These are phyloP conservation scores for Tetracladium maxilliforme DNA, from an alignment of 2,329 filamentous ascomycete species.

Conservation along the genomic window DNA sequence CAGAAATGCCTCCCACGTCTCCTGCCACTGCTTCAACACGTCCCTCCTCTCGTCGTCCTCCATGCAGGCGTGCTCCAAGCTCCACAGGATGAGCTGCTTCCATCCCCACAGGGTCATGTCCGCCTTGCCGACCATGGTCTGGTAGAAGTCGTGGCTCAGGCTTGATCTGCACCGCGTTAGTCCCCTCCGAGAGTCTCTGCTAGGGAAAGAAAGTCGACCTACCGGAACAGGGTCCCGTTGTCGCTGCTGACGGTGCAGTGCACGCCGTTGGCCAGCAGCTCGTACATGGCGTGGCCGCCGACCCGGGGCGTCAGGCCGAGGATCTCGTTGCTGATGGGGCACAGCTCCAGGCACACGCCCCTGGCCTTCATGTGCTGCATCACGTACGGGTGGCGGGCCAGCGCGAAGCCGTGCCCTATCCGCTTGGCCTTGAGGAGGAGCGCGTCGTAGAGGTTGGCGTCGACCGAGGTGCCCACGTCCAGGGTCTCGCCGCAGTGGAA, in stretches of 20 bases:
- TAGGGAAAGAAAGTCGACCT: conserved; percentile 7
- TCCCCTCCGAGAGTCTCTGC: background rate
- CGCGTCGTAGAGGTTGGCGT: conserved; percentile 57
- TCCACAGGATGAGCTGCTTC: conserved; percentile 54
- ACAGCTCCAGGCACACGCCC: conserved; percentile 60
- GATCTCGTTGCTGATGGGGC: conserved; percentile 66
- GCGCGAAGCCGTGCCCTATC: conserved; percentile 60
- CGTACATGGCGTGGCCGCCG: conserved; percentile 51
- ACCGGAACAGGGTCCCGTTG: conserved; percentile 61
- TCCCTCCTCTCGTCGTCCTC: conserved; percentile 21
- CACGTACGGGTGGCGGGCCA: conserved; percentile 51
- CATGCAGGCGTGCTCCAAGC: conserved; percentile 44
- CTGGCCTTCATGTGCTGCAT: conserved; percentile 47
- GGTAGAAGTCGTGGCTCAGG: conserved; percentile 65
- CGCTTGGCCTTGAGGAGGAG: conserved; percentile 50
- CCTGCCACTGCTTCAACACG: conserved; percentile 29
- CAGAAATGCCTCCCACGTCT: conserved; percentile 44
- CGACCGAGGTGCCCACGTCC: conserved; percentile 45
- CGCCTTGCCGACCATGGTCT: conserved; percentile 53
- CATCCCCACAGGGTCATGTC: conserved; percentile 56
- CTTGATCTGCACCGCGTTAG: conserved; percentile 35
- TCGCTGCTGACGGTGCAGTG: conserved; percentile 64
- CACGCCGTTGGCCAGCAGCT: conserved; percentile 54
- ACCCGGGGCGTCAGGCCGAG: conserved; percentile 52
- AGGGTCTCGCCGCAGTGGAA: conserved; percentile 68